Evolutionary conservation across 140 eudicot genomes (phyloP).

Genomic region (Ambrosia hybrid): DNA sequence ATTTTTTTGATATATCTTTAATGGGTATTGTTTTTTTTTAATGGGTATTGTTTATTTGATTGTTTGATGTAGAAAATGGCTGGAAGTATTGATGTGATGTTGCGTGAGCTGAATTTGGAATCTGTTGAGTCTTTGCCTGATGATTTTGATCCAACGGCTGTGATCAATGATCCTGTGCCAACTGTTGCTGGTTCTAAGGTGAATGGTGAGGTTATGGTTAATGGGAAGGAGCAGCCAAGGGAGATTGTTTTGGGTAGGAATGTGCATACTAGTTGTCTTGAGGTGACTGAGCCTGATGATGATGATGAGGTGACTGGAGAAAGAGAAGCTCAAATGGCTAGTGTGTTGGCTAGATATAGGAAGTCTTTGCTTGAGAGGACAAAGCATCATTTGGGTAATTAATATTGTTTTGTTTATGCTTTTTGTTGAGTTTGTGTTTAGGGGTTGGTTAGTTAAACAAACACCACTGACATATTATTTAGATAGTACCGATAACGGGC

Average conservation of each 20-base stretch:
- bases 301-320: constrained; percentile 95
- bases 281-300: constrained; percentile 91
- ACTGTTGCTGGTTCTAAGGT: constrained; percentile 28
- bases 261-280: constrained; percentile 75
- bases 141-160: constrained; percentile 56
- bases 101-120: constrained; percentile 39
- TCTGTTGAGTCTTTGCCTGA: constrained; percentile 49
- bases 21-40: background rate
- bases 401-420: background rate
- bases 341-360: constrained; percentile 83
- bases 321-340: constrained; percentile 88
- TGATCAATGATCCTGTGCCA: constrained; percentile 48
- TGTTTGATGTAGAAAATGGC: constrained; percentile 32
- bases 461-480: too few relatives aligned
- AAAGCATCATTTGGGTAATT: constrained; percentile 87
- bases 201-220: constrained; percentile 19
- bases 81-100: constrained; percentile 45
- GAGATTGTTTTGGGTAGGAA: constrained; percentile 90
- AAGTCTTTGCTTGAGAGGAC: constrained; percentile 80
- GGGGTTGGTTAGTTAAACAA: too few relatives aligned
- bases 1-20: background rate
- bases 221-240: constrained; percentile 43
- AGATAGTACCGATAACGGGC: too few relatives aligned
- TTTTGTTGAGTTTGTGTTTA: background rate
- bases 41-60: background rate